Evolutionary conservation across 306 rosid genomes (phyloP), one percentile per base, ranked within the genome.

Genomic region (Glycine tomentella): DNA sequence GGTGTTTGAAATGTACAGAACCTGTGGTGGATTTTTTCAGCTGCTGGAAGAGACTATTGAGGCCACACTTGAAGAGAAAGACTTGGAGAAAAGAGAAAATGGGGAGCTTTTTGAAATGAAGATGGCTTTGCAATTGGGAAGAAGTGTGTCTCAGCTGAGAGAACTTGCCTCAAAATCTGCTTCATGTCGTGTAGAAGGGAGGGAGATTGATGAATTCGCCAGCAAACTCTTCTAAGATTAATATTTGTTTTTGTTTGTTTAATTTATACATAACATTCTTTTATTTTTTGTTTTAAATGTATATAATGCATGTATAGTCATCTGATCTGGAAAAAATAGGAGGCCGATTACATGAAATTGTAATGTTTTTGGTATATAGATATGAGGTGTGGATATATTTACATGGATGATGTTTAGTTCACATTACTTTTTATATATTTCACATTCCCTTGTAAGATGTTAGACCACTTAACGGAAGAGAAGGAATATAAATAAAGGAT

Each of bases 1-100:
- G 95, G 93, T 89, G 86, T 64, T 86, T 44, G 93, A 91, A 81
- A 84, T 91, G 91, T 91, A 89, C 10, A 86, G 93, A 55, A 73
- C 88, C 76, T 84, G 89, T 9, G 89, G 83, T 9, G 95, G 93
- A 7, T 86, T 86, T 71, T 91, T 91, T 44, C 51, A 68, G 76
- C 74, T 72, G 3, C 10, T 91, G 77, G 89, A 89, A 68, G 86
- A 80, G 55, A 80, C 87, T 0, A 73, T 89, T 66, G 87, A 84
- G 48, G 53, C 77, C 1, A 78, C 87, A 7, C 86, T 91, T 17
- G 89, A 80, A 15, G 95, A 91, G 64, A 69, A 33, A 10, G 84
- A 91, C n/a, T 38, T 74, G 71, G 87, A 87, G 80, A 89, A 58
- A 42, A 87, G 95, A 85, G 95, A 91, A 79, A 76, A 91, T 9